phyloP scores from a whole-genome alignment of 2,329 filamentous ascomycete genomes.

The Cercospora sp. region DNA sequence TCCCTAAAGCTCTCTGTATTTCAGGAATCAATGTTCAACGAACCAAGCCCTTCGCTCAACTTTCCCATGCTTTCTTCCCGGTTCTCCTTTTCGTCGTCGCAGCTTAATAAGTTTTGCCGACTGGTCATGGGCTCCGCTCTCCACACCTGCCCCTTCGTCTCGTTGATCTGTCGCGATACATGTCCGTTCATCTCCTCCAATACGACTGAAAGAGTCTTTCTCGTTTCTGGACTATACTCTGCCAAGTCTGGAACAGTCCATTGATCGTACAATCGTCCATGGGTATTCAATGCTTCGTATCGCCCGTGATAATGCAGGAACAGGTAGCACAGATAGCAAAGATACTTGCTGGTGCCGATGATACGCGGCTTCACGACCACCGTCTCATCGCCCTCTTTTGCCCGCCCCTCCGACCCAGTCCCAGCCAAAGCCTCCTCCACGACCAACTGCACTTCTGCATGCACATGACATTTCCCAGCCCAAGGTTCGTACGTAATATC shows the following conservation, averaged over 20 bases:
- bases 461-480: conserved; percentile 21
- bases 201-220: conserved; percentile 4
- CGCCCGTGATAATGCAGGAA: conserved; percentile 16
- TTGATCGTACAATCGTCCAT: conserved; percentile 21
- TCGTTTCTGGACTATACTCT: conserved; percentile 4
- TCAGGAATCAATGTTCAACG: background rate
- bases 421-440: conserved; percentile 9
- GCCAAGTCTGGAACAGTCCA: conserved; percentile 21
- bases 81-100: background rate
- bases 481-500: conserved; percentile 18
- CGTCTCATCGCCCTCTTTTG: background rate
- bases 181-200: conserved; percentile 8
- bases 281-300: conserved; percentile 10
- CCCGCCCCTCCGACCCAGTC: background rate
- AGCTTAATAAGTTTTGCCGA: conserved; percentile 18
- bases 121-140: conserved; percentile 23
- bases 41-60: background rate
- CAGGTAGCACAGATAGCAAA: conserved; percentile 22
- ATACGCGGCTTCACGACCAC: conserved; percentile 6
- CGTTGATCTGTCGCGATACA: background rate
- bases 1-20: background rate
- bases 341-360: conserved; percentile 22
- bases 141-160: conserved; percentile 6
- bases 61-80: background rate
- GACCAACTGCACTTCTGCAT: conserved; percentile 19